A percentile compares a stretch with the other conserved stretches of the same genome.
Evolutionary conservation across 2,329 filamentous ascomycete species (phyloP).

Genomic region (Trichophyton simii): DNA sequence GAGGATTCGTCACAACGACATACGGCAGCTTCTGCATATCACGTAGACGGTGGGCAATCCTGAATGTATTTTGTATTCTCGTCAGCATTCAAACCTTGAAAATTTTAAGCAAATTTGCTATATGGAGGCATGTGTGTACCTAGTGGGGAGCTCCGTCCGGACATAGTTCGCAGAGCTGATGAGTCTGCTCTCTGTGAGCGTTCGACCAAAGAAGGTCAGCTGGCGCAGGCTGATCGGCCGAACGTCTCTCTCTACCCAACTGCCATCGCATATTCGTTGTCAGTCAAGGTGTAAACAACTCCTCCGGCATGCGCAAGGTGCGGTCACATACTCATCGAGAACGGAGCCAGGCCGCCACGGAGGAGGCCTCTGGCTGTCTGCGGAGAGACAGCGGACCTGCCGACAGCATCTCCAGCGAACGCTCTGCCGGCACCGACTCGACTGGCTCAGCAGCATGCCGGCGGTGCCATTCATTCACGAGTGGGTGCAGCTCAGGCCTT

Average conservation of each 20-base stretch:
- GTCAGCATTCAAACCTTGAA: neutral
- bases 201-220: constrained; percentile 92
- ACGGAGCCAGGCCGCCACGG: constrained; percentile 47
- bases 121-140: constrained; percentile 34
- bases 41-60: constrained; percentile 82
- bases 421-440: constrained; percentile 23
- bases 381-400: constrained; percentile 20
- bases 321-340: constrained; percentile 44
- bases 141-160: constrained; percentile 79
- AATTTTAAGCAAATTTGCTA: neutral
- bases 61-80: constrained; percentile 23
- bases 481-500: constrained; percentile 9
- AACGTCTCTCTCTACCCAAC: constrained; percentile 87
- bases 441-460: constrained; percentile 26
- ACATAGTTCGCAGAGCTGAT: constrained; percentile 97
- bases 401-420: constrained; percentile 17
- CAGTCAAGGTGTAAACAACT: neutral
- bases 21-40: constrained; percentile 97
- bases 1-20: constrained; percentile 86
- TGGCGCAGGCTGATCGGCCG: constrained; percentile 93
- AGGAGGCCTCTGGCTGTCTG: constrained; percentile 22
- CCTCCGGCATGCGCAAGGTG: constrained; percentile 1
- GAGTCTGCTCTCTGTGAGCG: constrained; percentile 75
- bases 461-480: constrained; percentile 22
- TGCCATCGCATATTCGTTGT: constrained; percentile 28